These are phyloP conservation scores for Plasmodium malariae DNA, from an alignment of 169 alveolate species.

Conservation along the genomic window DNA sequence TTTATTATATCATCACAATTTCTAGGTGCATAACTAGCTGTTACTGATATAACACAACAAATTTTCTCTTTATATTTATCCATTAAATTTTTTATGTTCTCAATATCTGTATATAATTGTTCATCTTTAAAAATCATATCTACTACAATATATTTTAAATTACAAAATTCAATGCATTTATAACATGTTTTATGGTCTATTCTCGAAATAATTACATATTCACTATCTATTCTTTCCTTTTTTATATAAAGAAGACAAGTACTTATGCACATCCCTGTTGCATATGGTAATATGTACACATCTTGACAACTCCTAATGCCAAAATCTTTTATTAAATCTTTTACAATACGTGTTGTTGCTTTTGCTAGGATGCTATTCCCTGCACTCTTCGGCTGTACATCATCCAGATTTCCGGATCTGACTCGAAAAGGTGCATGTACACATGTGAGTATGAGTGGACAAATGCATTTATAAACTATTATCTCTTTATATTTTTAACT, in stretches of 20 bases:
- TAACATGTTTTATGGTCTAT: constrained; percentile 74
- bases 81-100: constrained; percentile 42
- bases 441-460: neutral
- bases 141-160: constrained; percentile 49
- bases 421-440: too few relatives aligned
- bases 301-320: constrained; percentile 72
- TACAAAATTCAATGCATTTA: constrained; percentile 63
- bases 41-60: constrained; percentile 67
- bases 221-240: constrained; percentile 33
- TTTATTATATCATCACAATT: constrained; percentile 66
- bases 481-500: too few relatives aligned
- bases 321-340: constrained; percentile 39
- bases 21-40: constrained; percentile 76
- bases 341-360: constrained; percentile 43
- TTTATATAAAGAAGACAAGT: constrained; percentile 53
- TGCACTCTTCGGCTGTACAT: constrained; percentile 73
- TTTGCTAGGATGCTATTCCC: constrained; percentile 57
- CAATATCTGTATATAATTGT: constrained; percentile 44
- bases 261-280: constrained; percentile 75
- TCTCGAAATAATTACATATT: constrained; percentile 61
- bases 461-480: too few relatives aligned
- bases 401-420: constrained; percentile 75
- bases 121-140: constrained; percentile 58
- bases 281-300: constrained; percentile 75
- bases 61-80: constrained; percentile 33